Percentiles rank a stretch among this genome's conserved stretches.
phyloP scores from a whole-genome alignment of 176 grass and related monocot genomes.

The Puya raimondii region DNA sequence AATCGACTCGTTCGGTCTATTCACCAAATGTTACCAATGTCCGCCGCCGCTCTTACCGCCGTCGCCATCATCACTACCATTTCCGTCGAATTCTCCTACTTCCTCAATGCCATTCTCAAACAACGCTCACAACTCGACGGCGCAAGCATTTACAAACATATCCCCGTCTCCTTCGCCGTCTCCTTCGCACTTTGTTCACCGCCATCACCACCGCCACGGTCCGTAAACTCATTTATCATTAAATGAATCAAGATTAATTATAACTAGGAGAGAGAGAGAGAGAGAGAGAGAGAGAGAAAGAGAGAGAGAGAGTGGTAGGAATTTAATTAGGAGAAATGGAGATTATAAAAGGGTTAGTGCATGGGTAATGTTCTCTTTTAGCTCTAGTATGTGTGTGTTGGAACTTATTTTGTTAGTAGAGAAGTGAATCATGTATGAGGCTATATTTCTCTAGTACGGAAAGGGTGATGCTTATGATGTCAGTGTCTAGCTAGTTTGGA shows the following conservation, averaged over 20 bases:
- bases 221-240: neutral
- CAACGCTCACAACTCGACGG: constrained; percentile 24
- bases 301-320: too few relatives aligned
- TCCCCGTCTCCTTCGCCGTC: constrained; percentile 14
- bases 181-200: constrained; percentile 10
- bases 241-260: neutral
- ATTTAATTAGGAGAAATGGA: too few relatives aligned
- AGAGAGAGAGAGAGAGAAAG: too few relatives aligned
- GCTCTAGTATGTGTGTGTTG: too few relatives aligned
- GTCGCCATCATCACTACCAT: neutral
- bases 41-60: constrained; percentile 21
- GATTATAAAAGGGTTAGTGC: too few relatives aligned
- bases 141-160: constrained; percentile 7
- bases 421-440: too few relatives aligned
- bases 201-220: constrained; percentile 6
- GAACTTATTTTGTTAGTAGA: too few relatives aligned
- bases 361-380: too few relatives aligned
- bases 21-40: constrained; percentile 99
- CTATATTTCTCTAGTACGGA: too few relatives aligned
- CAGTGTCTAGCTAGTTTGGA: too few relatives aligned
- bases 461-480: too few relatives aligned
- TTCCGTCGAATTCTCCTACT: constrained; percentile 8
- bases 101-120: constrained; percentile 25
- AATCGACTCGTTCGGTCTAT: constrained; percentile 90
- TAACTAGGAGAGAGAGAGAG: too few relatives aligned